These are phyloP conservation scores for Malassezia yamatoensis DNA, from an alignment of 1,284 basidiomycete genomes.

Conservation along the genomic window DNA sequence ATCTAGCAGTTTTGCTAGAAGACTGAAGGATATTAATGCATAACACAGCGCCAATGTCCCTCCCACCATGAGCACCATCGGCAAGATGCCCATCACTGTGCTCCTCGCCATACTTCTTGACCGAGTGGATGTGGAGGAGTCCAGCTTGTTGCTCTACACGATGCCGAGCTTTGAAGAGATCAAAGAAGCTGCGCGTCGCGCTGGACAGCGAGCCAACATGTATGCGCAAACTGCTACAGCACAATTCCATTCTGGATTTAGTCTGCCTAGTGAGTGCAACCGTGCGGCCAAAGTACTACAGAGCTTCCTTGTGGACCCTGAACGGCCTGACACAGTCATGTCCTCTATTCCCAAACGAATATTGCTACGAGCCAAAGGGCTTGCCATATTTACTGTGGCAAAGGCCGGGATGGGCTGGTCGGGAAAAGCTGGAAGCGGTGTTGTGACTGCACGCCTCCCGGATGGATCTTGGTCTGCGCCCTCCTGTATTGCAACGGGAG, in stretches of 20 bases:
- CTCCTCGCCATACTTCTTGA: not conserved
- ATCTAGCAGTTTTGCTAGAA: slow-evolving; percentile 23
- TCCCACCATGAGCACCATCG: not conserved
- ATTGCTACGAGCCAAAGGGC: slow-evolving; percentile 66
- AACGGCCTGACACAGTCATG: slow-evolving; percentile 75
- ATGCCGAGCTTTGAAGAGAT: slow-evolving; percentile 67
- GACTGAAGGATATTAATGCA: slow-evolving; percentile 22
- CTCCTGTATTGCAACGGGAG: slow-evolving; percentile 88
- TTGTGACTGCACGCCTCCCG: slow-evolving; percentile 84
- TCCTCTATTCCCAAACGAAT: slow-evolving; percentile 93
- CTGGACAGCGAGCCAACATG: slow-evolving; percentile 59
- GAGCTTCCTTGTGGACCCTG: slow-evolving; percentile 82
- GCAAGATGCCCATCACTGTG: not conserved
- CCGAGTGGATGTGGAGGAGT: not conserved
- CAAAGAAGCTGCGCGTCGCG: slow-evolving; percentile 66
- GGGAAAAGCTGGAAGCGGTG: slow-evolving; percentile 83
- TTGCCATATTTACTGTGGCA: slow-evolving; percentile 89
- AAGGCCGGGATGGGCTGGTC: slow-evolving; percentile 81
- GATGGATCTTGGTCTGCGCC: slow-evolving; percentile 97
- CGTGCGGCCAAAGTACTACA: slow-evolving; percentile 83
- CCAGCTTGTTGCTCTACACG: not conserved
- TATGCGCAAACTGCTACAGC: slow-evolving; percentile 36
- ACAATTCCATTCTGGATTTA: slow-evolving; percentile 38
- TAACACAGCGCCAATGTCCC: slow-evolving; percentile 8
- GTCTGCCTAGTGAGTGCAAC: slow-evolving; percentile 50